Conservation (phyloP, 2,329 filamentous ascomycete species). For the Penicillium sp. region DNA sequence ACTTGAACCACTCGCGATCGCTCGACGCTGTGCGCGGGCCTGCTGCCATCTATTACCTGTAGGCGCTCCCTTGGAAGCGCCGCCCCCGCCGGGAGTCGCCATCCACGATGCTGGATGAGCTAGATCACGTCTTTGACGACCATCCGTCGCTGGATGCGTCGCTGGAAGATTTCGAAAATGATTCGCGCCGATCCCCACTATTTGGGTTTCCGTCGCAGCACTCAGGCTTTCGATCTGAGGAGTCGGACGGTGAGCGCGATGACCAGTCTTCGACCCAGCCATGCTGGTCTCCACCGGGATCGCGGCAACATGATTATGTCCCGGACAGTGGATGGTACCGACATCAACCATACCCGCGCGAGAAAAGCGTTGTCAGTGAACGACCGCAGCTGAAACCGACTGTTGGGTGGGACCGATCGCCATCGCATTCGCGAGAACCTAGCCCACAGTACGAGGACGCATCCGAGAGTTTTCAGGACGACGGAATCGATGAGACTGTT, state of each 20-base stretch:
- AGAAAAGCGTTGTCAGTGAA: slow-evolving; percentile 24
- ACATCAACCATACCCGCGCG: slow-evolving; percentile 46
- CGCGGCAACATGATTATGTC: slow-evolving; percentile 47
- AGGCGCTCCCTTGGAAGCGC: slow-evolving; percentile 19
- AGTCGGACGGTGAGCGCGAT: slow-evolving; percentile 41
- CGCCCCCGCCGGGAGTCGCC: slow-evolving; percentile 27
- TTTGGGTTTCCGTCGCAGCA: slow-evolving; percentile 55
- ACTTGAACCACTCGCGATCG: slow-evolving; percentile 8
- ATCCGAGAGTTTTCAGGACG: slow-evolving; percentile 37
- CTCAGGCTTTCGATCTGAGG: slow-evolving; percentile 57
- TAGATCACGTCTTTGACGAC: slow-evolving; percentile 51
- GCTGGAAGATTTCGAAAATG: slow-evolving; percentile 57
- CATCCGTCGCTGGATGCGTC: slow-evolving; percentile 56
- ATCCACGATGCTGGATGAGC: slow-evolving; percentile 43
- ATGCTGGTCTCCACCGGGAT: slow-evolving; percentile 60
- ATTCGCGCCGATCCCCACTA: slow-evolving; percentile 44
- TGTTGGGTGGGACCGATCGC: slow-evolving; percentile 36
- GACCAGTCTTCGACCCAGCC: slow-evolving; percentile 39
- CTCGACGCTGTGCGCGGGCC: too few relatives aligned
- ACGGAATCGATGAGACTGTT: slow-evolving; percentile 24
- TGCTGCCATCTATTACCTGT: too few relatives aligned
- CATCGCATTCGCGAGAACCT: slow-evolving; percentile 50
- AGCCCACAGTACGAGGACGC: slow-evolving; percentile 58
- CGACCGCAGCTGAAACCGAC: slow-evolving; percentile 41
- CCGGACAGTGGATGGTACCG: slow-evolving; percentile 54